Base-by-base conservation (phyloP, 441 rosid genomes). In the Jatropha multifida region DNA sequence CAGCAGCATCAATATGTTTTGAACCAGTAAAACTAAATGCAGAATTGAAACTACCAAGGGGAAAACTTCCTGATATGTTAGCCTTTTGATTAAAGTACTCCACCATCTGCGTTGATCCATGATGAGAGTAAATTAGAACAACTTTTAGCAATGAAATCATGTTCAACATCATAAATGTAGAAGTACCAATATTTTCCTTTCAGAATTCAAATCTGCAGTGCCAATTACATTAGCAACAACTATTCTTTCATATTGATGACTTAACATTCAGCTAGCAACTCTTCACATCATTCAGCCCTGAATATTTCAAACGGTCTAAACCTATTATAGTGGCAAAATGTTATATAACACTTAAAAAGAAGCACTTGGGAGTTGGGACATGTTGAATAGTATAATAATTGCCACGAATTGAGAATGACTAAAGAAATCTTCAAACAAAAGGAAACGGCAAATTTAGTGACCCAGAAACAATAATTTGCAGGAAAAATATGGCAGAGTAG, bases 1-100 rank as follows among this genome's bases (percentile, higher is more conserved):
- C 74, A 27, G 87, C 83, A 38, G 86, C 86, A 85, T 90, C 92
- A 63, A 81, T 75, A 68, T 83, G 84, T 80, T 81, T 83, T 5
- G 87, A 79, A 58, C 93, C 89, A 38, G 89, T 88, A 79, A 88
- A 83, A 84, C 88, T 86, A 81, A 90, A 90, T 61, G 86, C 88
- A 73, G 88, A 77, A 80, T 82, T 89, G 79, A 90, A 89, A 81
- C 93, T 83, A 65, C 95, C 93, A 49, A 88, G 83, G 61, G 92
- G 84, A 79, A 64, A 78, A 71, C 83, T 73, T 74, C 85, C 85
- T 17, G 86, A 75, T 60, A 89, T 69, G 73, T 78, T 74, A 17
- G 91, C 90, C 67, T 83, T 85, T 74, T 82, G 49, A 74, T 89
- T 89, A 56, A 87, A 85, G 75, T 82, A 81, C 61, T 82, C 88